Evolutionary conservation across 345 rosid species (phyloP).

Genomic region (Rhodomyrtus tomentosa): DNA sequence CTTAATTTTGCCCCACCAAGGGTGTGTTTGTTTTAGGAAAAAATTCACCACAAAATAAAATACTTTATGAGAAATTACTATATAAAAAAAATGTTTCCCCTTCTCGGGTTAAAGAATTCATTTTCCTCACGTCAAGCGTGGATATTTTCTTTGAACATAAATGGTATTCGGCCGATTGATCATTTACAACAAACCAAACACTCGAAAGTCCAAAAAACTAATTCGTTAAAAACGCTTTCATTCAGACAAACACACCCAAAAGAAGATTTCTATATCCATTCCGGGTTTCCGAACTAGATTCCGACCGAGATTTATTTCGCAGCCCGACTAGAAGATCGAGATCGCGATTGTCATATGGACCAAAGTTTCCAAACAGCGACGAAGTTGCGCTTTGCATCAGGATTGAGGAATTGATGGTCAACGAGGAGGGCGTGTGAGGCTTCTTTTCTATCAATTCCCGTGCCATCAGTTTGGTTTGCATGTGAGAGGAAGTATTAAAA

Average conservation of each 20-base stretch:
- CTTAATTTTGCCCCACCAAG: no score
- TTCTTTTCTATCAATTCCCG: background rate
- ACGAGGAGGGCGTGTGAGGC: background rate
- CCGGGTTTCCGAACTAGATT: background rate
- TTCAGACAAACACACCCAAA: background rate
- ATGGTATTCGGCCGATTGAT: background rate
- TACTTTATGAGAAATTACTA: no score
- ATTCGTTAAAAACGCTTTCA: background rate
- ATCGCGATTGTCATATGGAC: background rate
- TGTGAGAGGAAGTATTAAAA: no score
- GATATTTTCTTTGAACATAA: background rate
- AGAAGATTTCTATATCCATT: background rate
- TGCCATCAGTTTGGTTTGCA: background rate
- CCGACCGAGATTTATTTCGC: background rate
- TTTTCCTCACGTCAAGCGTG: background rate
- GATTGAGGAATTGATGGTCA: background rate
- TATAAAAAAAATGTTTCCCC: no score
- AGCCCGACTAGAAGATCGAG: background rate
- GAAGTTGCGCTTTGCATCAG: background rate
- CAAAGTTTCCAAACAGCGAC: background rate
- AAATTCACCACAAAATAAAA: no score
- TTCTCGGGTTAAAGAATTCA: background rate
- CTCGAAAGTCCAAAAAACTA: background rate
- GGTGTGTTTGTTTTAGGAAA: no score
- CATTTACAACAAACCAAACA: fast-evolving